These are phyloP conservation scores for Cryptosporidium xiaoi DNA, from an alignment of 169 alveolate species.

Conservation along the genomic window DNA sequence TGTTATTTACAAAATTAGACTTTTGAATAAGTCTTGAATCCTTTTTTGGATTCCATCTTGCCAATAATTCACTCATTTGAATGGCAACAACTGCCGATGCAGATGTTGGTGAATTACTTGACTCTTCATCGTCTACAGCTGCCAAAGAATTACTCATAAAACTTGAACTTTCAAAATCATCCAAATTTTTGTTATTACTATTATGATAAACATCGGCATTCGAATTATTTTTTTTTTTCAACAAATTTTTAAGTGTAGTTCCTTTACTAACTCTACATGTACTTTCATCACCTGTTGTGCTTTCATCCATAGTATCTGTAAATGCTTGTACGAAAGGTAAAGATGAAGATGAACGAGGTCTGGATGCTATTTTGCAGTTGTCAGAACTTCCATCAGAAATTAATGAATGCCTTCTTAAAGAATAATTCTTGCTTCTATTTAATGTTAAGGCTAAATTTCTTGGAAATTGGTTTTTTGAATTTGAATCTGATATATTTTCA, in stretches of 20 bases:
- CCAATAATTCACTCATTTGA: constrained; percentile 68
- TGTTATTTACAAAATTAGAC: not conserved
- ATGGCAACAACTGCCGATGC: constrained; percentile 73
- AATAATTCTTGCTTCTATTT: constrained; percentile 14
- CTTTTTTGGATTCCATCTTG: constrained; percentile 72
- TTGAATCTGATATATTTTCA: not conserved
- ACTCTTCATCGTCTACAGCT: constrained; percentile 24
- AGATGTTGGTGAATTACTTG: constrained; percentile 66
- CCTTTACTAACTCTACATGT: constrained; percentile 32
- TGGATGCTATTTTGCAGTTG: constrained; percentile 10
- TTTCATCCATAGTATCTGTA: constrained; percentile 42
- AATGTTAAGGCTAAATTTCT: not conserved
- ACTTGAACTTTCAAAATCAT: not conserved
- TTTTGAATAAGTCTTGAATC: constrained; percentile 63
- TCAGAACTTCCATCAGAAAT: constrained; percentile 54
- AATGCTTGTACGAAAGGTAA: constrained; percentile 67
- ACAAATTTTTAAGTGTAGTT: constrained; percentile 7
- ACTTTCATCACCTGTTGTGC: constrained; percentile 46
- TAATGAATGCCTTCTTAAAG: constrained; percentile 52
- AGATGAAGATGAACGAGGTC: constrained; percentile 73
- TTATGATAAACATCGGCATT: not conserved
- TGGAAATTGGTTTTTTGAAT: not conserved
- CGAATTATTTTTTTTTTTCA: constrained; percentile 17
- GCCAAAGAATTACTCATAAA: not conserved
- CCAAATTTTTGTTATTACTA: not conserved